phyloP scores from a whole-genome alignment of 225 moss, liverwort and hornwort species.

The Climacium dendroides region DNA sequence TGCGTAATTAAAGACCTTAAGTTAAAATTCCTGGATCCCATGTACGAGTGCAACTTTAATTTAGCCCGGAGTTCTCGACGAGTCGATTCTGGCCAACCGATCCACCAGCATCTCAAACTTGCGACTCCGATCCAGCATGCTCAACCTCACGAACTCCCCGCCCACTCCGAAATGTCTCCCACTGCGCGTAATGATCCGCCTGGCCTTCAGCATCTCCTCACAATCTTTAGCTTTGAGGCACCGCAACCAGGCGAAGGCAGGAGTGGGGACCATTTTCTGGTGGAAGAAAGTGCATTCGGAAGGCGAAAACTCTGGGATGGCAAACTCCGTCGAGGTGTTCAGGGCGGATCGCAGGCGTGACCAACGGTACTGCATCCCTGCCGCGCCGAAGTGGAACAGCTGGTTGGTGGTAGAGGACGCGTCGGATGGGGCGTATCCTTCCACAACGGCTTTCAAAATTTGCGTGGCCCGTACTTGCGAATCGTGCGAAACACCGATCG shows the following conservation, averaged over 20 bases:
- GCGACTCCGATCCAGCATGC: constrained; percentile 51
- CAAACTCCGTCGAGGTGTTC: constrained; percentile 14
- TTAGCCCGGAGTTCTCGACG: constrained; percentile 11
- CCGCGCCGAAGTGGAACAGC: constrained; percentile 45
- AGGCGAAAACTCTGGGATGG: constrained; percentile 25
- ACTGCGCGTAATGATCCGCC: constrained; percentile 37
- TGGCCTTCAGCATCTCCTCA: constrained; percentile 18
- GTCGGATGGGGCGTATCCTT: neutral
- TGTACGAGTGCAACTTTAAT: neutral
- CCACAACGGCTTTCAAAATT: constrained; percentile 28
- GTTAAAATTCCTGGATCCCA: neutral
- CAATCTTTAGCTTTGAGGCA: constrained; percentile 34
- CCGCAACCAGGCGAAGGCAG: constrained; percentile 59
- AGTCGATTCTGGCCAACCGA: constrained; percentile 21
- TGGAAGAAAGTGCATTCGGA: constrained; percentile 37
- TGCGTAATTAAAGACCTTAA: too few species aligned
- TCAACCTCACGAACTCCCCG: constrained; percentile 30
- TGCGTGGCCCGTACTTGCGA: constrained; percentile 55
- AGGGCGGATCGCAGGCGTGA: constrained; percentile 24
- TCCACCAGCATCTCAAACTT: constrained; percentile 47
- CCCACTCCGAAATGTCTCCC: constrained; percentile 45
- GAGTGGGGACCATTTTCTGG: constrained; percentile 15
- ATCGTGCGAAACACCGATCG: constrained; percentile 66
- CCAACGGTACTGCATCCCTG: constrained; percentile 48
- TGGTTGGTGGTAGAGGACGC: neutral